phyloP scores from a whole-genome alignment of 768 basidiomycete species.

The Goffeauzyma gilvescens region DNA sequence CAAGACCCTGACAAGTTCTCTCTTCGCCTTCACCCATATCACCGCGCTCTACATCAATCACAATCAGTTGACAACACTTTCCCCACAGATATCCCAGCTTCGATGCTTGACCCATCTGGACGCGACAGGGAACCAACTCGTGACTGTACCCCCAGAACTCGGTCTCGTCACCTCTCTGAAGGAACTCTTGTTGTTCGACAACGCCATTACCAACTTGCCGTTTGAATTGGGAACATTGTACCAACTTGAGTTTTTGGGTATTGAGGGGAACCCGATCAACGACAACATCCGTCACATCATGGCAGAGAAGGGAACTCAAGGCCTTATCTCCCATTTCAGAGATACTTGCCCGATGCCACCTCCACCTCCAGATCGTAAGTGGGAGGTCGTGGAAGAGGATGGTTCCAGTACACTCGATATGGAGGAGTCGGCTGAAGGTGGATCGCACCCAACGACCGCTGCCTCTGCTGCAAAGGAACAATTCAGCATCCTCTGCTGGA shows the following conservation, averaged over 20 bases:
- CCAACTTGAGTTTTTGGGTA: constrained; percentile 75
- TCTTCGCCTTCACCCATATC: constrained; percentile 76
- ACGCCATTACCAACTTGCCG: constrained; percentile 68
- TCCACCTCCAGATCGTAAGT: constrained; percentile 60
- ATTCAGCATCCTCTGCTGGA: constrained; percentile 70
- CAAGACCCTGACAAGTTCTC: constrained; percentile 66
- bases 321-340: constrained; percentile 73
- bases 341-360: constrained; percentile 72
- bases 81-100: constrained; percentile 63
- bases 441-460: too few species aligned
- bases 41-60: constrained; percentile 91
- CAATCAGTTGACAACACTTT: constrained; percentile 60
- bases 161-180: constrained; percentile 77
- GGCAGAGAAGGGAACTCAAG: constrained; percentile 85
- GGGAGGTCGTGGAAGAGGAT: constrained; percentile 40
- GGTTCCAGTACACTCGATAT: constrained; percentile 3
- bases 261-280: constrained; percentile 94
- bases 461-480: constrained; percentile 39
- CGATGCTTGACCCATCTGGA: constrained; percentile 76
- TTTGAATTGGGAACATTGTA: constrained; percentile 73
- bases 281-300: constrained; percentile 53
- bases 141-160: constrained; percentile 59
- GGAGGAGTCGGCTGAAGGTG: constrained; percentile 1
- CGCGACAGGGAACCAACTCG: constrained; percentile 69
- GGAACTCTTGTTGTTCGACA: constrained; percentile 90